Percentiles rank a stretch among this genome's conserved stretches.
These are phyloP conservation scores for Naganishia vishniacii DNA, from an alignment of 768 basidiomycete genomes.

Conservation along the genomic window DNA sequence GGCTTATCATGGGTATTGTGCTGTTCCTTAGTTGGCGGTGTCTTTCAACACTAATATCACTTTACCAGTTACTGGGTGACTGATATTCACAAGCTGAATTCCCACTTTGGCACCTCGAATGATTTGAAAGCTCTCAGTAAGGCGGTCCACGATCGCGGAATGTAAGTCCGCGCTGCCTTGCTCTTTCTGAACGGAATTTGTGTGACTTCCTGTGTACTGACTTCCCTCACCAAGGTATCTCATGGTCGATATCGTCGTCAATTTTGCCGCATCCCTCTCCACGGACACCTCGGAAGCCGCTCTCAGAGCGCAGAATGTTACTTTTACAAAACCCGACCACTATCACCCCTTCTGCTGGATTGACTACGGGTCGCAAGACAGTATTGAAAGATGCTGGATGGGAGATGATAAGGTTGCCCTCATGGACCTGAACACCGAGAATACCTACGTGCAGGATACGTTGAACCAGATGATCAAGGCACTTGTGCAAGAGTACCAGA, in stretches of 20 bases:
- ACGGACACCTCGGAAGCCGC: slow-evolving; percentile 20
- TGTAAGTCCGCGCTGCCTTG: slow-evolving; percentile 49
- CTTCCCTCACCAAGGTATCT: slow-evolving; percentile 49
- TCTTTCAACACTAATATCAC: background rate
- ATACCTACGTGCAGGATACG: slow-evolving; percentile 59
- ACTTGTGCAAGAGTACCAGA: slow-evolving; percentile 62
- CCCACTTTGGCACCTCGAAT: slow-evolving; percentile 64
- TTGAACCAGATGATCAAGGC: slow-evolving; percentile 66
- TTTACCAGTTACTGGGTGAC: slow-evolving; percentile 39
- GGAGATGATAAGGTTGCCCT: slow-evolving; percentile 71
- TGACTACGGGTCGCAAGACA: slow-evolving; percentile 57
- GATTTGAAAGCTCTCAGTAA: slow-evolving; percentile 65
- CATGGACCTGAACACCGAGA: slow-evolving; percentile 71
- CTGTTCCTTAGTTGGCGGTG: background rate
- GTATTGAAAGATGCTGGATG: slow-evolving; percentile 57
- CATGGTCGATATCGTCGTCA: slow-evolving; percentile 80
- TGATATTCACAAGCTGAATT: slow-evolving; percentile 62
- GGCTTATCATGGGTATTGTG: slow-evolving; percentile 78
- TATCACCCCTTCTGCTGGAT: slow-evolving; percentile 76
- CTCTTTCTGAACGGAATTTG: too few species aligned
- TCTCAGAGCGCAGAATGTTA: slow-evolving; percentile 28
- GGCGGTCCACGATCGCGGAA: slow-evolving; percentile 66
- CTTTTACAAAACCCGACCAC: slow-evolving; percentile 50
- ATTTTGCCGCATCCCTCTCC: slow-evolving; percentile 62
- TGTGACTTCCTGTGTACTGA: too few species aligned